These are phyloP conservation scores for Rosa rugosa DNA, from an alignment of 306 rosid genomes.

Conservation along the genomic window DNA sequence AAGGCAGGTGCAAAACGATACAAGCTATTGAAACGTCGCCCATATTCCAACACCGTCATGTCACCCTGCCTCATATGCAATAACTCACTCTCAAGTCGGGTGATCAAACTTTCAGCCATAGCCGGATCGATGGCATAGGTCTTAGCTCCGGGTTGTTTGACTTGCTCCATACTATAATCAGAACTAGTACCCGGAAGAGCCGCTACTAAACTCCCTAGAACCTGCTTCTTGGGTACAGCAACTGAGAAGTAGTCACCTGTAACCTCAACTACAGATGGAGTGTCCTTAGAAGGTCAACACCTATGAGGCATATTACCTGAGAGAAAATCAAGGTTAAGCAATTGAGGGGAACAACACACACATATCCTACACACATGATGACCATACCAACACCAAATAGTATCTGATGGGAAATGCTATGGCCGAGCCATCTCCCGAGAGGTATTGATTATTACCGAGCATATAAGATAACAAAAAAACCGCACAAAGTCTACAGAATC, in stretches of 20 bases:
- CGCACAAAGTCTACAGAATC: no score
- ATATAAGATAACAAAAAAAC: no score
- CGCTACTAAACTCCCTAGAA: not conserved
- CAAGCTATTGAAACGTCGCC: not conserved
- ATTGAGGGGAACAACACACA: no score
- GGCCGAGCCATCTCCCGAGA: no score
- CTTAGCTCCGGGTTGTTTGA: not conserved
- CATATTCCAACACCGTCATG: not conserved
- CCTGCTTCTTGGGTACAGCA: not conserved
- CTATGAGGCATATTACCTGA: no score
- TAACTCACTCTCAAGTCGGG: not conserved
- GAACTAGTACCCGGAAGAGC: not conserved
- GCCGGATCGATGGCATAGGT: no score
- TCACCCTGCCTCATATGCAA: not conserved
- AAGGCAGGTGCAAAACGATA: not conserved
- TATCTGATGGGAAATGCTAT: no score
- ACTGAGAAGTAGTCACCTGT: not conserved
- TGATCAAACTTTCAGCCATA: not conserved
- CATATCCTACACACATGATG: no score
- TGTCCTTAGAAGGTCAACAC: not conserved
- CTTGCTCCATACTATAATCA: not conserved
- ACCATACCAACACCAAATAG: no score
- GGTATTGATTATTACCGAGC: no score
- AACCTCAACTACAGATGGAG: not conserved
- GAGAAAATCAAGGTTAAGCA: no score